A percentile compares a stretch with the other conserved stretches of the same genome.
Evolutionary conservation across 768 basidiomycete species (phyloP).

Genomic region (Pisolithus marmoratus): DNA sequence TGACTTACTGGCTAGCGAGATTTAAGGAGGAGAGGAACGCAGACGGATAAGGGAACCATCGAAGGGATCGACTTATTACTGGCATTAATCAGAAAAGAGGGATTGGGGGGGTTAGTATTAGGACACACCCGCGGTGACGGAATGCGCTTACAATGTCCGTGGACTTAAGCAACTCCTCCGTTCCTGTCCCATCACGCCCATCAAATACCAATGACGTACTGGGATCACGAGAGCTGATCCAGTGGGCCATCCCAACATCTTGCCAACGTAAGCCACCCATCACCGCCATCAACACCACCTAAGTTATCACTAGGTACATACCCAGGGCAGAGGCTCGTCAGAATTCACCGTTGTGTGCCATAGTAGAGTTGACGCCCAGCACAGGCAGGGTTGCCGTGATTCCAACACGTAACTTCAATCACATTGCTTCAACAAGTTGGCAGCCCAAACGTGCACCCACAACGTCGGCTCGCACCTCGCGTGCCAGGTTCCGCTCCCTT

Average conservation of each 20-base stretch:
- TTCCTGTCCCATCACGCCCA: conserved; percentile 20
- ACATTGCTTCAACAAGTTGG: too few species aligned
- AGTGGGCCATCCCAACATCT: neutral
- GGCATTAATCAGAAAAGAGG: conserved; percentile 23
- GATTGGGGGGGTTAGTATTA: conserved; percentile 23
- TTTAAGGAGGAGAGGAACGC: conserved; percentile 23
- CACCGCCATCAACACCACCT: neutral
- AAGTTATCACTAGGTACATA: neutral
- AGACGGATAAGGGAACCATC: conserved; percentile 28
- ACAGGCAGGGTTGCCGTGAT: too few species aligned
- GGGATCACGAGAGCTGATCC: too few species aligned
- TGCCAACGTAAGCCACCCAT: neutral
- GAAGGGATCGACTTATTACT: conserved; percentile 31
- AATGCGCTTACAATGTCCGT: conserved; percentile 30
- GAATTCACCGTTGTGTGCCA: too few species aligned
- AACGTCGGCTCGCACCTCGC: too few species aligned
- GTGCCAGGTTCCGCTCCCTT: too few species aligned
- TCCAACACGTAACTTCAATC: too few species aligned
- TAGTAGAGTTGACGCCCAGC: too few species aligned
- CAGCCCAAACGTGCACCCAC: too few species aligned
- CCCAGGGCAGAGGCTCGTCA: neutral
- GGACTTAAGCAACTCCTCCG: conserved; percentile 34
- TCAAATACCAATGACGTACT: too few species aligned
- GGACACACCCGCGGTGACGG: conserved; percentile 36
- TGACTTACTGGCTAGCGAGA: neutral